A percentile compares a stretch with the other conserved stretches of the same genome.
phyloP scores from a whole-genome alignment of 192 early-diverging fungal genomes.

The Spizellomyces punctatus region DNA sequence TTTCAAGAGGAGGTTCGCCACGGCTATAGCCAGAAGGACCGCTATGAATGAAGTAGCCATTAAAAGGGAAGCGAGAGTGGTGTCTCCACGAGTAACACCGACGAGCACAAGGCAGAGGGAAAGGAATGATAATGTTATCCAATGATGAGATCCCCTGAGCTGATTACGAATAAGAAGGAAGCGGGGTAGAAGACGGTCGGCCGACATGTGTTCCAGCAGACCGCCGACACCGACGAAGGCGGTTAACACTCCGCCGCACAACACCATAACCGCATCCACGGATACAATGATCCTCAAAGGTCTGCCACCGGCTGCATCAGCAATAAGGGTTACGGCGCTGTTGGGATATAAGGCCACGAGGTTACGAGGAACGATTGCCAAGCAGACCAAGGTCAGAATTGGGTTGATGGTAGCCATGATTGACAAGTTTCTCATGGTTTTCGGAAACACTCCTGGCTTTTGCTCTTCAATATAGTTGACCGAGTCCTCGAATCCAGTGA shows the following conservation, averaged over 20 bases:
- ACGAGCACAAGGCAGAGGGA: constrained; percentile 24
- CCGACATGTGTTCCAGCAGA: constrained; percentile 53
- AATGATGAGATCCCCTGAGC: constrained; percentile 43
- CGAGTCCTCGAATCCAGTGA: too few species aligned
- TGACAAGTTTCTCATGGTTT: constrained; percentile 61
- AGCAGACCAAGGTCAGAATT: constrained; percentile 48
- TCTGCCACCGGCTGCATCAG: constrained; percentile 11
- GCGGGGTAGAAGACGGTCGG: constrained; percentile 52
- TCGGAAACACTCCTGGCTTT: constrained; percentile 57
- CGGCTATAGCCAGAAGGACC: too few species aligned
- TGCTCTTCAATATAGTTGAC: constrained; percentile 60
- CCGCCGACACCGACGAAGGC: constrained; percentile 58
- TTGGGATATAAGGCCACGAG: constrained; percentile 41
- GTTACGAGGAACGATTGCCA: constrained; percentile 50
- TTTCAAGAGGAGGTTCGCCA: too few species aligned
- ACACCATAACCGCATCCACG: constrained; percentile 60
- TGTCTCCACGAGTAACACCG: too few species aligned
- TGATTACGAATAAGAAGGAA: constrained; percentile 49
- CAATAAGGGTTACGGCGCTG: constrained; percentile 50
- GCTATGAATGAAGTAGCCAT: too few species aligned
- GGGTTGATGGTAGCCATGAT: constrained; percentile 49
- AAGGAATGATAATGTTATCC: constrained; percentile 54
- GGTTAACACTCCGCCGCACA: constrained; percentile 61
- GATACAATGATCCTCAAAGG: constrained; percentile 50
- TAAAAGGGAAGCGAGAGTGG: too few species aligned